These are phyloP conservation scores for Fonsecaea pugnacius DNA, from an alignment of 2,329 filamentous ascomycete species.

Conservation along the genomic window DNA sequence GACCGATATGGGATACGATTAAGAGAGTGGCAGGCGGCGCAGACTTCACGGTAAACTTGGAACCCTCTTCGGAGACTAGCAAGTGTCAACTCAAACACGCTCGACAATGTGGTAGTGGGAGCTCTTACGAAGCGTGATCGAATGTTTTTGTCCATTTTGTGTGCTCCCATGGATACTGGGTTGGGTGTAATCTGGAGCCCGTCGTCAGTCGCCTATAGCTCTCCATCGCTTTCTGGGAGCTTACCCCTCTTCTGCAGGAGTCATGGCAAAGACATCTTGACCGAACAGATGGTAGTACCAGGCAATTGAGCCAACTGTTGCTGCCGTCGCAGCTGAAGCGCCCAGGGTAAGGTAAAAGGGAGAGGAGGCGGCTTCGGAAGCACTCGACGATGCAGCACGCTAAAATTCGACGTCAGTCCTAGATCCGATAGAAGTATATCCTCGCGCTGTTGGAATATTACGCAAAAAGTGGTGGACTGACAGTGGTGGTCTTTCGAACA, in stretches of 20 bases:
- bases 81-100: slow-evolving; percentile 37
- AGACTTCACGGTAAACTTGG: slow-evolving; percentile 99
- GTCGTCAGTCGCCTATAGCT: slow-evolving; percentile 39
- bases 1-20: slow-evolving; percentile 90
- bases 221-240: slow-evolving; percentile 45
- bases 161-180: slow-evolving; percentile 95
- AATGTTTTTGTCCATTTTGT: slow-evolving; percentile 90
- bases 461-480: slow-evolving; percentile 61
- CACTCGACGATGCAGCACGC: slow-evolving; percentile 69
- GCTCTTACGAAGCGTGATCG: slow-evolving; percentile 89
- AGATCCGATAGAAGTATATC: slow-evolving; percentile 42
- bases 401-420: slow-evolving; percentile 39
- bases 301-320: slow-evolving; percentile 85
- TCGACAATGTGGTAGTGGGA: slow-evolving; percentile 6
- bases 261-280: slow-evolving; percentile 82
- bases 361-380: slow-evolving; percentile 71
- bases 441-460: slow-evolving; percentile 30
- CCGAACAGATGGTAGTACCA: slow-evolving; percentile 99
- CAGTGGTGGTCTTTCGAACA: slow-evolving; percentile 73
- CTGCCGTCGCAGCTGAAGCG: slow-evolving; percentile 81
- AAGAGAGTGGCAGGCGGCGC: slow-evolving; percentile 95
- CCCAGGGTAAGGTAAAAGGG: slow-evolving; percentile 83
- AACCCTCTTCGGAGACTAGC: slow-evolving; percentile 93
- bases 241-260: slow-evolving; percentile 97
- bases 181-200: slow-evolving; percentile 77